A percentile compares a stretch with the other conserved stretches of the same genome.
phyloP scores from a whole-genome alignment of 495 filamentous ascomycete genomes.

The Penicillium samsonianum region DNA sequence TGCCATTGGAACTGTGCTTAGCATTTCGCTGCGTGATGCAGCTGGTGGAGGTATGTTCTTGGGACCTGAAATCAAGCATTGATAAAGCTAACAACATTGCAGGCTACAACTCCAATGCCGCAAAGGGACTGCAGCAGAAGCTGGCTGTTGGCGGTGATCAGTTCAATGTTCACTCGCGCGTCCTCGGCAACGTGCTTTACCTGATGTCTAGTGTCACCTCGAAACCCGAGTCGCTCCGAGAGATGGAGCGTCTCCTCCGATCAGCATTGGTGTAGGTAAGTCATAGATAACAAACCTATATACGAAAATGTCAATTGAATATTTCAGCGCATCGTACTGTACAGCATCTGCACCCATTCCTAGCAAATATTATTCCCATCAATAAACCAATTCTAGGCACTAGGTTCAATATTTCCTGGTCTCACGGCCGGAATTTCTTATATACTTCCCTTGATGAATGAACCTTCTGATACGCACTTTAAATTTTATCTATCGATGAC shows the following conservation, averaged over 20 bases:
- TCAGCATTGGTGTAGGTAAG: slow-evolving; percentile 8
- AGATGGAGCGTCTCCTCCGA: slow-evolving; percentile 47
- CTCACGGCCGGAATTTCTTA: too few relatives aligned
- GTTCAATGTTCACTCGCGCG: slow-evolving; percentile 69
- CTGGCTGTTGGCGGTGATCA: slow-evolving; percentile 43
- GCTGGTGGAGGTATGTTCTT: slow-evolving; percentile 46
- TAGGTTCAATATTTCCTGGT: too few relatives aligned
- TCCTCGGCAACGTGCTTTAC: slow-evolving; percentile 76
- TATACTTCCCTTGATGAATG: too few relatives aligned
- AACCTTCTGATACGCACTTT: too few relatives aligned
- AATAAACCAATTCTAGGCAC: too few relatives aligned
- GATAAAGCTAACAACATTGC: slow-evolving; percentile 8
- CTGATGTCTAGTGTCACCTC: slow-evolving; percentile 71
- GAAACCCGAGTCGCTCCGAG: slow-evolving; percentile 47
- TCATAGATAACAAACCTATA: too few relatives aligned
- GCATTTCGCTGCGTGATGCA: slow-evolving; percentile 57
- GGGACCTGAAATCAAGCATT: background rate
- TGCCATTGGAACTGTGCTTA: slow-evolving; percentile 70
- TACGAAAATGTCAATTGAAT: background rate
- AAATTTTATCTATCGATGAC: too few relatives aligned
- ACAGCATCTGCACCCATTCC: too few relatives aligned
- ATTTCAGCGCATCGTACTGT: background rate
- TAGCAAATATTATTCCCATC: too few relatives aligned
- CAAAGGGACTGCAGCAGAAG: slow-evolving; percentile 57
- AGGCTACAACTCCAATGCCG: slow-evolving; percentile 69